Conservation (phyloP, 441 rosid genomes). For the Euphorbia schlechtendalii region DNA sequence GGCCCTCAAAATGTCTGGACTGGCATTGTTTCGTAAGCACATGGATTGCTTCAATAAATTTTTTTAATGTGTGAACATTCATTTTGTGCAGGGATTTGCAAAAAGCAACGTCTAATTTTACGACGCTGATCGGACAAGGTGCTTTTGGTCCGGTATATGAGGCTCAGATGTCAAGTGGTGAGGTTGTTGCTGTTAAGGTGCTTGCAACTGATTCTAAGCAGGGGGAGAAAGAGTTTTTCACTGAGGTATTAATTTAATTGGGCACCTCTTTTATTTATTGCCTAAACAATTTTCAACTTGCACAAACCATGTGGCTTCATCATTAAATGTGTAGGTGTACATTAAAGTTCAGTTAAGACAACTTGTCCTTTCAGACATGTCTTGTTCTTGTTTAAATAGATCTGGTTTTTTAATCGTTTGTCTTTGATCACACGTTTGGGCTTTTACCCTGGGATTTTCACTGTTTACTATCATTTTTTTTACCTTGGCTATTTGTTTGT, state of each 20-base stretch:
- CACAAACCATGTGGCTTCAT: neutral
- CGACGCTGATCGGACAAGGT: slow-evolving; percentile 88
- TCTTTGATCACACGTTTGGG: neutral
- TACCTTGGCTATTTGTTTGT: no score
- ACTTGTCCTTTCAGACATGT: slow-evolving; percentile 6
- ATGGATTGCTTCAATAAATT: no score
- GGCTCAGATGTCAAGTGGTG: slow-evolving; percentile 91
- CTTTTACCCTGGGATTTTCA: neutral
- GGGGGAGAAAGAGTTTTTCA: slow-evolving; percentile 95
- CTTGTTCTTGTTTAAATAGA: neutral
- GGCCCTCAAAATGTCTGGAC: no score
- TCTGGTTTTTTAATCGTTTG: slow-evolving; percentile 12
- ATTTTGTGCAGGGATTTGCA: slow-evolving; percentile 78
- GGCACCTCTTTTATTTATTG: neutral
- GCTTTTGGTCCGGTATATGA: slow-evolving; percentile 97
- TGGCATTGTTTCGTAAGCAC: no score
- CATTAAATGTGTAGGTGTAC: neutral
- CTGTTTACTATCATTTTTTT: neutral
- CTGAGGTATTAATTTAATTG: slow-evolving; percentile 49
- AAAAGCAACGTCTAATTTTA: slow-evolving; percentile 84
- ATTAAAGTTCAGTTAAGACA: neutral
- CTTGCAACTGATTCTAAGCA: slow-evolving; percentile 97
- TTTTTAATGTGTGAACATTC: neutral
- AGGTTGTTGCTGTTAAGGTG: slow-evolving; percentile 86
- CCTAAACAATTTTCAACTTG: slow-evolving; percentile 3